phyloP scores from a whole-genome alignment of 805 yeast genomes.

The Candida argentea region DNA sequence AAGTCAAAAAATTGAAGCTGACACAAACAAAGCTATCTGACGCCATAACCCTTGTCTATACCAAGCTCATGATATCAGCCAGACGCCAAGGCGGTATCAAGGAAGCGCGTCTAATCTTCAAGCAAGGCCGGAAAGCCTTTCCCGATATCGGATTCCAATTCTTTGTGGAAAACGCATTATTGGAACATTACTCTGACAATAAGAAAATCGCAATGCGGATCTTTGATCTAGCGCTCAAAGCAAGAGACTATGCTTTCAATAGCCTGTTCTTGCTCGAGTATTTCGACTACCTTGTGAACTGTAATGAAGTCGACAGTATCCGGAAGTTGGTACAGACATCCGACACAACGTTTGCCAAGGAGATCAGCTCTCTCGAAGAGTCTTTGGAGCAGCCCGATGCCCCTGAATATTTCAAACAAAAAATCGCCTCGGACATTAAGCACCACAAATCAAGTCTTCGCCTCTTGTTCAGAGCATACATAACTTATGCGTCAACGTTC shows the following conservation, averaged over 20 bases:
- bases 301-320: constrained; percentile 63
- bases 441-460: constrained; percentile 17
- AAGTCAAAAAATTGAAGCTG: constrained; percentile 11
- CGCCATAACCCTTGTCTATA: constrained; percentile 55
- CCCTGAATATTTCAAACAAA: constrained; percentile 36
- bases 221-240: constrained; percentile 54
- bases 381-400: constrained; percentile 19
- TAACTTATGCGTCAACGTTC: constrained; percentile 57
- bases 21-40: constrained; percentile 14
- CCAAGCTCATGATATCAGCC: constrained; percentile 58
- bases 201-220: constrained; percentile 62
- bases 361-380: constrained; percentile 16
- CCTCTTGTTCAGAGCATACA: constrained; percentile 35
- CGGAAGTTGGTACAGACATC: constrained; percentile 78
- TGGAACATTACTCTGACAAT: constrained; percentile 66
- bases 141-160: constrained; percentile 61
- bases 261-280: constrained; percentile 61
- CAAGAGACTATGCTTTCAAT: constrained; percentile 44
- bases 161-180: constrained; percentile 69
- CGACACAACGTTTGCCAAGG: constrained; percentile 40
- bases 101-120: constrained; percentile 65
- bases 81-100: constrained; percentile 60
- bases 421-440: constrained; percentile 10
- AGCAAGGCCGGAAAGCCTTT: constrained; percentile 53
- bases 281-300: constrained; percentile 57